Conservation (phyloP, 345 rosid species). For the Excoecaria cochinchinensis region DNA sequence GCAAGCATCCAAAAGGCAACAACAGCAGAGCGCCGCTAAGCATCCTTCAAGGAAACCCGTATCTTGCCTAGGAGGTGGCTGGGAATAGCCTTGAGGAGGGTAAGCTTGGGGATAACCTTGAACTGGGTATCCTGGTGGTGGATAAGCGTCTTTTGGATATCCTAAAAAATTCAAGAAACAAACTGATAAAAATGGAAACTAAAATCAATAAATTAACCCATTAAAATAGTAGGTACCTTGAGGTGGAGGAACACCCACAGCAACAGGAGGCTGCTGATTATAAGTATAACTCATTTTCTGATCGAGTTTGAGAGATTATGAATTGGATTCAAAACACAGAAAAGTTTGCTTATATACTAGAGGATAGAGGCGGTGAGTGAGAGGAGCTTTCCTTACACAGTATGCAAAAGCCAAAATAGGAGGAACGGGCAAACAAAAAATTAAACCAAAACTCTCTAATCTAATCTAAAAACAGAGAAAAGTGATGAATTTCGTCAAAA, state of each 20-base stretch:
- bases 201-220: background rate
- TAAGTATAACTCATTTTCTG: constrained; percentile 46
- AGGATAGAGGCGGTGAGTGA: too few species aligned
- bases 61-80: constrained; percentile 39
- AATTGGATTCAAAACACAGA: too few species aligned
- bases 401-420: too few species aligned
- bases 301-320: too few species aligned
- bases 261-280: constrained; percentile 53
- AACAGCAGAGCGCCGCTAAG: constrained; percentile 74
- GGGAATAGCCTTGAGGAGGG: constrained; percentile 36
- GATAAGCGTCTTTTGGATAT: constrained; percentile 57
- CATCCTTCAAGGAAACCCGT: constrained; percentile 64
- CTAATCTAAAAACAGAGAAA: background rate
- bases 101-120: constrained; percentile 47
- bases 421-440: too few species aligned
- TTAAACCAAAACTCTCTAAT: background rate
- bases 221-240: constrained; percentile 40
- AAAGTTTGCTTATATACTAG: too few species aligned
- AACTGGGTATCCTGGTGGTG: constrained; percentile 58
- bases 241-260: constrained; percentile 66
- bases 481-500: background rate
- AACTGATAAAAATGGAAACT: background rate
- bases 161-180: constrained; percentile 25
- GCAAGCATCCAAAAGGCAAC: constrained; percentile 72
- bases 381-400: too few species aligned